phyloP scores from a whole-genome alignment of 441 rosid species.

The Gossypium schwendimanii region DNA sequence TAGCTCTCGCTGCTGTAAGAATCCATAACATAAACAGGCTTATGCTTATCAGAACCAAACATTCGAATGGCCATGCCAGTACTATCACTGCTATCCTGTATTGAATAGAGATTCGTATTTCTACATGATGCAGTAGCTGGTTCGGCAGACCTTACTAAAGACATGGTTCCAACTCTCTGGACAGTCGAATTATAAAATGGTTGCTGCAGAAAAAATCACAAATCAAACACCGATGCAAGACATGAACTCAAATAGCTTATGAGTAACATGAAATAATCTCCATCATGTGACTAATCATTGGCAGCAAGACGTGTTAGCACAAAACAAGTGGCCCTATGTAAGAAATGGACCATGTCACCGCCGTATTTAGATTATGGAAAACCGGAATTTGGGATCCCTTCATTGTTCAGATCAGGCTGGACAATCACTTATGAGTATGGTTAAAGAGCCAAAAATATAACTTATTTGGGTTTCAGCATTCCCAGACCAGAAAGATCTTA shows the following conservation, averaged over 20 bases:
- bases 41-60: slow-evolving; percentile 46
- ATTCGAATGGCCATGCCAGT: slow-evolving; percentile 36
- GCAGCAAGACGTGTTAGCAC: not conserved
- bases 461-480: not conserved
- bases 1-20: slow-evolving; percentile 61
- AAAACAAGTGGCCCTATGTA: not conserved
- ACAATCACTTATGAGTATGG: not conserved
- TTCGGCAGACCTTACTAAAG: slow-evolving; percentile 62
- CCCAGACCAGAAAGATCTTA: not conserved
- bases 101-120: slow-evolving; percentile 52
- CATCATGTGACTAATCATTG: not conserved
- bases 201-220: slow-evolving; percentile 15
- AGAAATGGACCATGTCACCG: not conserved
- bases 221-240: not conserved
- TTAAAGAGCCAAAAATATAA: not conserved
- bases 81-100: slow-evolving; percentile 38
- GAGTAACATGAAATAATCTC: not conserved
- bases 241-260: not conserved
- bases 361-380: not conserved
- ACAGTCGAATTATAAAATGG: slow-evolving; percentile 6
- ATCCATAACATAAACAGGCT: slow-evolving; percentile 41
- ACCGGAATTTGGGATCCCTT: not conserved
- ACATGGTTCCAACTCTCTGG: slow-evolving; percentile 40
- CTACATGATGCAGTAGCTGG: slow-evolving; percentile 44
- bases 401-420: not conserved